These are phyloP conservation scores for Chamaenerion angustifolium DNA, from an alignment of 345 rosid genomes.

Conservation along the genomic window DNA sequence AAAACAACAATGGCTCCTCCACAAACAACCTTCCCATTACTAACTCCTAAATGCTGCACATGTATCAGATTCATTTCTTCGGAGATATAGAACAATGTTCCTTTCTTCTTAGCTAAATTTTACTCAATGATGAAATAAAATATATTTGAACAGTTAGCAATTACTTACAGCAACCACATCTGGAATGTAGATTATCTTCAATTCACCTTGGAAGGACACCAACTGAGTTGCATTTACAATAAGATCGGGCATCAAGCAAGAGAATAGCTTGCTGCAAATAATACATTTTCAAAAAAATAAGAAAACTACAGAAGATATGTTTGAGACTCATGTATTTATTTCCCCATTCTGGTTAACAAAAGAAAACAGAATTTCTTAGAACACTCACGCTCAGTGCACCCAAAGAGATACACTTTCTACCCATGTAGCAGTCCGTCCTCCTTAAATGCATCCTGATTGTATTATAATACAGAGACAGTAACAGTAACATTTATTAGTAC, in stretches of 20 bases:
- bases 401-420: slow-evolving; percentile 71
- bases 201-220: slow-evolving; percentile 42
- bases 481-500: background rate
- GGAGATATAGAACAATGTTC: too few relatives aligned
- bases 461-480: slow-evolving; percentile 7
- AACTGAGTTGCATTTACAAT: slow-evolving; percentile 60
- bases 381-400: slow-evolving; percentile 73
- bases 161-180: slow-evolving; percentile 78
- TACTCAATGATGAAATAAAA: too few relatives aligned
- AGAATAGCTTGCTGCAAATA: too few relatives aligned
- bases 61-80: too few relatives aligned
- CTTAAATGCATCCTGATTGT: slow-evolving; percentile 67
- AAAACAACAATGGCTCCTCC: too few relatives aligned
- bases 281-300: too few relatives aligned
- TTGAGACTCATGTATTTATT: too few relatives aligned
- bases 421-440: slow-evolving; percentile 71
- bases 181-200: slow-evolving; percentile 51
- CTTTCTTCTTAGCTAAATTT: too few relatives aligned
- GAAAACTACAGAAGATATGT: too few relatives aligned
- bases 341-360: background rate
- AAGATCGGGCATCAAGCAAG: background rate
- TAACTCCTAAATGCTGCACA: too few relatives aligned
- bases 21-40: too few relatives aligned
- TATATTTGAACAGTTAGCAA: background rate
- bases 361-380: background rate